Evolutionary conservation across 345 rosid genomes (phyloP), one percentile per base, ranked within the genome.

Genomic region (Melastoma malabathricum): DNA sequence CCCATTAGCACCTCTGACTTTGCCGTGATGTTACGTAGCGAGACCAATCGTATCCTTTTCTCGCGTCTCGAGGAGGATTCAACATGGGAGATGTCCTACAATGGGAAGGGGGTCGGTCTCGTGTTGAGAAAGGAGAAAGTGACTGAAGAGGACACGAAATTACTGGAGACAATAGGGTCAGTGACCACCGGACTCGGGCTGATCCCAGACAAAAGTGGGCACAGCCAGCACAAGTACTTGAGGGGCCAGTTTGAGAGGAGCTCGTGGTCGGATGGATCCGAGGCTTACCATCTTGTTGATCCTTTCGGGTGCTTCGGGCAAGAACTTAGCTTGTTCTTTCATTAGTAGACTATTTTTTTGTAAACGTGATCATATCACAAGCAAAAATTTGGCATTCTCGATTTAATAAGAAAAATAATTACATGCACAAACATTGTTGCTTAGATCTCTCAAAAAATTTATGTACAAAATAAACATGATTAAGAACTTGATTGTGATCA

Each of bases 191-290:
- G 67, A 2, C 67, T 57, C 1, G 70, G 69, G 48, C 13, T 60
- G 13, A 15, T 57, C 54, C 58, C 44, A 0, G 56, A 45, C 2
- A 45, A 47, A 48, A 43, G 14, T 1, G 60, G 57, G 38, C 6
- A 52, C 2, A 59, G 57, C 14, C 57, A 57, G 23, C 41, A 17
- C 38, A 69, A 60, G 58, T 60, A 64, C 50, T 19, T 69, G 50
- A 64, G 66, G 34, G 69, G 64, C 3, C 64, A 70, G 52, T 70
- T 65, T 38, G 61, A 65, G 58, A 19, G 27, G 18, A 44, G n/a
- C 6, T 46, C 20, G 9, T 66, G 63, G 13, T 55, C 56, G 13
- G 51, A 47, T 23, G 45, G 61, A 53, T 57, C 64, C 6, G 58
- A 61, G 43, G 64, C 51, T 10, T 60, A 55, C 47, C 65, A 56